Conservation (phyloP, 768 basidiomycete species). For the Russula olivacea region DNA sequence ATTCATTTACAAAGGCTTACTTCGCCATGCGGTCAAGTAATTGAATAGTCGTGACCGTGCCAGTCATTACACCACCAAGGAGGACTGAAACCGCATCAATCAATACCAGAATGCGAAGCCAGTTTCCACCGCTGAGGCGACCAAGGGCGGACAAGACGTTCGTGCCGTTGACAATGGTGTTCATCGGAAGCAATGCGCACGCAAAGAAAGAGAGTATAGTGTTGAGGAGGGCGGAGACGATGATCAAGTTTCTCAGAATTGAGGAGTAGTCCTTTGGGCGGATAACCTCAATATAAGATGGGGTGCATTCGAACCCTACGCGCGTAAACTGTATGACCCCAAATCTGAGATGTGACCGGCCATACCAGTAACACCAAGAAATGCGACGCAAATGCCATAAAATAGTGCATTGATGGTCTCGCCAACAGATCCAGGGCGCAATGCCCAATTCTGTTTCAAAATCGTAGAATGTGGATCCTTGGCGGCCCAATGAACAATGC, state of each 20-base stretch:
- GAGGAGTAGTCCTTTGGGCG: conserved; percentile 19
- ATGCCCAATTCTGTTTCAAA: conserved; percentile 19
- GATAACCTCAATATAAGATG: conserved; percentile 23
- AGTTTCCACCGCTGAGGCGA: conserved; percentile 16
- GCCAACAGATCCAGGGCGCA: conserved; percentile 12
- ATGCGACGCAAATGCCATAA: conserved; percentile 24
- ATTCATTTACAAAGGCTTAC: neutral
- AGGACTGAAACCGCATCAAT: conserved; percentile 23
- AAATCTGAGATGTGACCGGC: neutral
- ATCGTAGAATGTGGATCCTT: conserved; percentile 21
- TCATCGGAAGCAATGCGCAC: conserved; percentile 18
- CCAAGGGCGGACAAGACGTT: conserved; percentile 25
- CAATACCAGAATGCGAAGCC: conserved; percentile 23
- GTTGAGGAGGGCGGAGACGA: conserved; percentile 21
- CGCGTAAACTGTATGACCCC: neutral
- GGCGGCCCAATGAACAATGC: conserved; percentile 19
- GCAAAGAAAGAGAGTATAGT: conserved; percentile 18
- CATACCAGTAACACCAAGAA: conserved; percentile 26
- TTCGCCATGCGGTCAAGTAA: conserved; percentile 23
- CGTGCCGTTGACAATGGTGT: conserved; percentile 8
- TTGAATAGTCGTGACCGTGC: conserved; percentile 19
- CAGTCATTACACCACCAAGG: conserved; percentile 24
- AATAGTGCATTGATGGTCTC: conserved; percentile 20
- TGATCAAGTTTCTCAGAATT: conserved; percentile 22
- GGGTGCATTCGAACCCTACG: conserved; percentile 26